Evolutionary conservation across 2,329 filamentous ascomycete genomes (phyloP), one percentile per base, ranked within the genome.

Genomic region (Dothiorella sarmentorum): DNA sequence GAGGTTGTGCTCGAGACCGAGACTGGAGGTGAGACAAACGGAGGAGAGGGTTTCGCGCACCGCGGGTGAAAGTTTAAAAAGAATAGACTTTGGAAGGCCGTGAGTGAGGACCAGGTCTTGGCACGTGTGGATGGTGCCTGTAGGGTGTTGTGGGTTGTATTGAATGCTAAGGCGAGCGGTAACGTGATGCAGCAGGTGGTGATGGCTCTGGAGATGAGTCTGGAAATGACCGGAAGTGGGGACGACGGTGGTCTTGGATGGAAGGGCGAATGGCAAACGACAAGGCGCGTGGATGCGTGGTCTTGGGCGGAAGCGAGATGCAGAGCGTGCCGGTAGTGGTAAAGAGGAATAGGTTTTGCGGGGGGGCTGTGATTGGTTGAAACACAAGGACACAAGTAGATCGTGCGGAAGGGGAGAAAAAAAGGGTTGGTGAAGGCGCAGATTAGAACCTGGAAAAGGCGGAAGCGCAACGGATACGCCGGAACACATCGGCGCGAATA

Each of bases 391-490:
- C 7, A 24, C 15, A 40, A n/a, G 49, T 35, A 53, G 49, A 53
- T 53, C 49, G 49, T 53, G 49, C 49, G 22, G 24, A 53, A 29
- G 49, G 33, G 40, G 49, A 24, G 20, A 22, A 20, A 24, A 15
- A 22, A 20, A 26, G 49, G 5, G 49, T 38, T 53, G 49, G 49
- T 40, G 49, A 40, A 31, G 35, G 45, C 35, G 49, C 35, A 53
- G 49, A 53, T n/a, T n/a, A n/a, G n/a, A n/a, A n/a, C n/a, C n/a
- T n/a, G n/a, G 40, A 53, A 53, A 35, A 53, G 33, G 49, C 31
- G 22, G 49, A 53, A 38, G 49, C 35, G 27, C 49, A 53, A 22
- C 49, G 49, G 49, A 53, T 53, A 38, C 35, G 49, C 49, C 49
- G 49, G 49, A 53, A 38, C 35, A 38, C 35, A 37, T 53, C 49